Base-by-base conservation (phyloP, 306 rosid genomes). In the Cicer bijugum region DNA sequence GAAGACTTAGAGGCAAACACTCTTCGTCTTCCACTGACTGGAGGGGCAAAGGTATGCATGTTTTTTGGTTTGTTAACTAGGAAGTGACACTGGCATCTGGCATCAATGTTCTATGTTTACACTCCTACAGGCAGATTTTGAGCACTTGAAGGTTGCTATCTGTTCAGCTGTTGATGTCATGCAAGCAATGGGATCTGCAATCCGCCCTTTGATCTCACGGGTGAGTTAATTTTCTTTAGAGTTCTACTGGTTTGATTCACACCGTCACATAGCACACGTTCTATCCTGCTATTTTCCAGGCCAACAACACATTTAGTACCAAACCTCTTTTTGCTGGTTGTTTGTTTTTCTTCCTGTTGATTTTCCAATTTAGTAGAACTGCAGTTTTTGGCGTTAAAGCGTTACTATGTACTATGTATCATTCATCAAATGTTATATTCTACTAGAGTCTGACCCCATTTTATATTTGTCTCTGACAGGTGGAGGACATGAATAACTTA, bases 1-100 rank as follows among this genome's bases (percentile, higher is more conserved):
- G 92, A 88, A 72, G 97, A 91, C 84, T 88, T 95, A 71, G 97
- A 91, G 88, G 90, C 97, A 12, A 88, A 85, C 89, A 95, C 99
- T 62, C 88, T 95, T 43, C 97, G 97, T 75, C 90, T 95, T 82
- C 97, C 99, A 1, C 85, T 95, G 69, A 86, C 89, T 45, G 90
- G 93, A 80, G 88, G 96, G 67, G 99, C 97, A 76, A 86, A 74
- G 90, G 99, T 91, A 87, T 72, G 89, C 71, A 12, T 80, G 51
- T 69, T 48, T 56, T 37, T 75, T 59, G 46, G 35, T 69, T 80
- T 79, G 40, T 55, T 76, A 48, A 50, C 17, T 76, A 12, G 52
- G 9, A 85, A 61, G 43, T 42, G 72, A 72, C 57, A 28, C 71
- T 58, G 16, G 62, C 67, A 62, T 78, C 53, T 72, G 35, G 59